Evolutionary conservation across 2,329 filamentous ascomycete genomes (phyloP), one percentile per base, ranked within the genome.

Genomic region (Gnomoniopsis smithogilvyi): DNA sequence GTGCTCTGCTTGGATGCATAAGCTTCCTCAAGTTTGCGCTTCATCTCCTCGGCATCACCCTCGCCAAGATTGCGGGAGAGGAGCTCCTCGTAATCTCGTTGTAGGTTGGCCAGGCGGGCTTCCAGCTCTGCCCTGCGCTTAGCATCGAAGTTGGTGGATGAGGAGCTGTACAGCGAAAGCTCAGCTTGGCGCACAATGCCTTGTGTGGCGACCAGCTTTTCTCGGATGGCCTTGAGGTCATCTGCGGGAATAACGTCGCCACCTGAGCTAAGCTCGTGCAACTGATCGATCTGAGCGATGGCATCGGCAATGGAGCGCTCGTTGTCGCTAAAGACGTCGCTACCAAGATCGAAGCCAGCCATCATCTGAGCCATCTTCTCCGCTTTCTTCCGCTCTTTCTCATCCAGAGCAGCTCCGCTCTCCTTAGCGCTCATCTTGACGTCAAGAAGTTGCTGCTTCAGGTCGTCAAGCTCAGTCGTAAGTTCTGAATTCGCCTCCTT

Each of bases 281-380:
- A 79, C 14, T 83, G 78, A 66, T 96, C 92, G 33, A 98, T 80
- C 67, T 91, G 88, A 66, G 92, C 86, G 66, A 98, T 94, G 63
- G 92, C 88, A 63, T 90, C 86, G 61, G 90, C 86, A 60, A 99
- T 91, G 53, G 86, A 88, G 64, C 88, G 85, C 74, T 99, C 95
- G 67, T 96, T 96, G 60, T 95, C 90, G 66, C 92, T 96, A 73
- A 98, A 96, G 34, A 96, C 88, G 59, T 97, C 93, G 51, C 90
- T 89, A 48, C 92, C 94, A 36, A 99, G 84, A 69, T 99, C 94
- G 68, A 99, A 98, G 3, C 94, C 92, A 60, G 95, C 95, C 94
- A 99, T 97, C 95, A 99, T 99, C 82, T 97, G 91, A 47, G 95
- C 95, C 95, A 99, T 99, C 76, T 96, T 95, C 78, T 99, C 95